Evolutionary conservation across 2,329 filamentous ascomycete genomes (phyloP), one percentile per base, ranked within the genome.

Genomic region (Fusarium aywerte): DNA sequence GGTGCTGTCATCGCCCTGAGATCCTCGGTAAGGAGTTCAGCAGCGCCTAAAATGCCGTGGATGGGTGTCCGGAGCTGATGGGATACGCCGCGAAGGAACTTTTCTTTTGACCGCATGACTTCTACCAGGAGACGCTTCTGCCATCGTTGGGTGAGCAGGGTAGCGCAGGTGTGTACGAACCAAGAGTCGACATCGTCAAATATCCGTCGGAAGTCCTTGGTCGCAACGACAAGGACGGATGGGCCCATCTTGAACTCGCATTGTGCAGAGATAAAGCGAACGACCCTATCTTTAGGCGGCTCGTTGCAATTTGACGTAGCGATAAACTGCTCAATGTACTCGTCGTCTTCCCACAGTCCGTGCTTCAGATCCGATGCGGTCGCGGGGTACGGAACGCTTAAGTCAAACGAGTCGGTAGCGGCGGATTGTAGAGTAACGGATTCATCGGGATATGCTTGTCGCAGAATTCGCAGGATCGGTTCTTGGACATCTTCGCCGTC

Each of bases 1-100:
- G 29, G 21, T 15, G 35, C 5, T 3, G 74, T 72, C 4, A 68
- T 55, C 5, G 68, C 65, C 27, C 72, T 75, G 0, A 82, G 57
- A 35, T 82, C 81, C 54, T 83, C 81, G 0, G 76, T 76, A 2
- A 83, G 70, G 0, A 83, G 67, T 16, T 83, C 75, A 2, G 70
- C 70, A 2, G 74, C 75, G 2, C 75, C 76, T 0, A 83, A 74
- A 4, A 83, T 81, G 0, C 81, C 82, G 32, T 84, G 82, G 6
- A 84, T 82, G 0, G 82, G 82, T 1, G 82, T 84, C 35, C 82
- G 76, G 1, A 84, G 77, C 33, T 83, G 80, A 51, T 84, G 82
- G 0, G 80, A 82, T 10, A 83, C 77, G 0, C 81, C 79, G 5
- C 81, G 75, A 1, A 83, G 70, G 54, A 84, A 84, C 4, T 70